Conservation (phyloP, 2,329 filamentous ascomycete genomes). For the Exophiala sp. region DNA sequence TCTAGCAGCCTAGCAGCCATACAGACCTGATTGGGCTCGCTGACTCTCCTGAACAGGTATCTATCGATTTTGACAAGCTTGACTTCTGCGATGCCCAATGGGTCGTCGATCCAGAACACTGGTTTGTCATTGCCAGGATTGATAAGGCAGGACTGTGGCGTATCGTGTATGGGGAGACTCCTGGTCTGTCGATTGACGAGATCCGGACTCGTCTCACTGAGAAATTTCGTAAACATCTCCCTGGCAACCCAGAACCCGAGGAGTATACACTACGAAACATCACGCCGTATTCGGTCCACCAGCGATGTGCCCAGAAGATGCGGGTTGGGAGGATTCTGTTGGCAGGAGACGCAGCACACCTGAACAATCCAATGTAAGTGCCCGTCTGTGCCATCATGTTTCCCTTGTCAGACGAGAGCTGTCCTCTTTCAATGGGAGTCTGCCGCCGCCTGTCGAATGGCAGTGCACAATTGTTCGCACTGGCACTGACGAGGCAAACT, state of each 20-base stretch:
- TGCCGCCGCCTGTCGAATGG: slow-evolving; percentile 49
- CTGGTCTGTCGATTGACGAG: slow-evolving; percentile 52
- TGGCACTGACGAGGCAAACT: neutral
- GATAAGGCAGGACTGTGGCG: slow-evolving; percentile 58
- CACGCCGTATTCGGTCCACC: slow-evolving; percentile 60
- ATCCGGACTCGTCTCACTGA: slow-evolving; percentile 50
- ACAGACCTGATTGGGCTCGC: neutral
- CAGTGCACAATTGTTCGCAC: slow-evolving; percentile 34
- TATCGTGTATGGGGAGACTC: slow-evolving; percentile 59
- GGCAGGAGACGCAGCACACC: slow-evolving; percentile 59
- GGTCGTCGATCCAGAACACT: slow-evolving; percentile 60
- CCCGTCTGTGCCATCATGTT: too few species aligned
- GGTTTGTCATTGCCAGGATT: slow-evolving; percentile 60
- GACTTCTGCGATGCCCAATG: slow-evolving; percentile 37
- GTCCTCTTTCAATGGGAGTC: neutral
- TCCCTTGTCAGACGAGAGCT: too few species aligned
- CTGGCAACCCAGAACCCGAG: slow-evolving; percentile 55
- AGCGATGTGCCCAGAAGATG: slow-evolving; percentile 56
- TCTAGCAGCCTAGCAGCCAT: neutral
- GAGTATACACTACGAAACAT: slow-evolving; percentile 57
- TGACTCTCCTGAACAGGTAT: neutral
- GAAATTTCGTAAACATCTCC: slow-evolving; percentile 57
- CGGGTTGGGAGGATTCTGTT: slow-evolving; percentile 56
- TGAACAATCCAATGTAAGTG: slow-evolving; percentile 12
- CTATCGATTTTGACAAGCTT: slow-evolving; percentile 11